Conservation (phyloP, 768 basidiomycete species). For the Butyriboletus loyo region DNA sequence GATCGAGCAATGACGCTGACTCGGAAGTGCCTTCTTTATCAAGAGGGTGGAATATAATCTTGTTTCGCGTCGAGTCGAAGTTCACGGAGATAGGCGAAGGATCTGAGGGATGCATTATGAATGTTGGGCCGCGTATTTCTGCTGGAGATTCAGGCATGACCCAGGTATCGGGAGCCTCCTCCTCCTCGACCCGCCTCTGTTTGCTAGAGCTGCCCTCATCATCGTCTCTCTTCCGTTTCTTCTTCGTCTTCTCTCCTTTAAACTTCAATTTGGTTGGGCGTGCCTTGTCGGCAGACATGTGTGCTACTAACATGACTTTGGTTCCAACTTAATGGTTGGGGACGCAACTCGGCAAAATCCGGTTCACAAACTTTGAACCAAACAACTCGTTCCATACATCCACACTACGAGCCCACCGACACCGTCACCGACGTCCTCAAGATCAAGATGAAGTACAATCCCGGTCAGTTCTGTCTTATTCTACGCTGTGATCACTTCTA, state of each 20-base stretch:
- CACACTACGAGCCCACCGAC: constrained; percentile 33
- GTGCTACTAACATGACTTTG: constrained; percentile 1
- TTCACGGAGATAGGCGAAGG: constrained; percentile 74
- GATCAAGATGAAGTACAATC: constrained; percentile 78
- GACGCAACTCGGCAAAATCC: constrained; percentile 21
- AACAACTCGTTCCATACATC: constrained; percentile 25
- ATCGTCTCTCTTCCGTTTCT: constrained; percentile 71
- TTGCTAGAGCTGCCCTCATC: constrained; percentile 43
- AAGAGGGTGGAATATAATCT: constrained; percentile 61
- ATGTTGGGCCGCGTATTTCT: constrained; percentile 86
- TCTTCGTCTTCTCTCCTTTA: constrained; percentile 83
- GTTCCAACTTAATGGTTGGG: not conserved
- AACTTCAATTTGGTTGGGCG: constrained; percentile 80
- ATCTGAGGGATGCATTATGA: constrained; percentile 79
- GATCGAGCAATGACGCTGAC: constrained; percentile 51
- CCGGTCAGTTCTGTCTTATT: constrained; percentile 55
- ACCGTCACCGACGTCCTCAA: constrained; percentile 60
- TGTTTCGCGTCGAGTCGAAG: constrained; percentile 72
- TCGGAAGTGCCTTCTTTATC: constrained; percentile 57
- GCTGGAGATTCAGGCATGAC: constrained; percentile 66
- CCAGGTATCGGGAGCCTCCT: constrained; percentile 73
- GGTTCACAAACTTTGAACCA: constrained; percentile 36
- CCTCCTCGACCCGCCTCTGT: constrained; percentile 52
- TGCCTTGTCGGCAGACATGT: constrained; percentile 44
- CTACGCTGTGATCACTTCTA: constrained; percentile 17